Percentiles rank a stretch among this genome's conserved stretches.
phyloP scores from a whole-genome alignment of 2,329 filamentous ascomycete genomes.

The Furcasterigmium sp. region DNA sequence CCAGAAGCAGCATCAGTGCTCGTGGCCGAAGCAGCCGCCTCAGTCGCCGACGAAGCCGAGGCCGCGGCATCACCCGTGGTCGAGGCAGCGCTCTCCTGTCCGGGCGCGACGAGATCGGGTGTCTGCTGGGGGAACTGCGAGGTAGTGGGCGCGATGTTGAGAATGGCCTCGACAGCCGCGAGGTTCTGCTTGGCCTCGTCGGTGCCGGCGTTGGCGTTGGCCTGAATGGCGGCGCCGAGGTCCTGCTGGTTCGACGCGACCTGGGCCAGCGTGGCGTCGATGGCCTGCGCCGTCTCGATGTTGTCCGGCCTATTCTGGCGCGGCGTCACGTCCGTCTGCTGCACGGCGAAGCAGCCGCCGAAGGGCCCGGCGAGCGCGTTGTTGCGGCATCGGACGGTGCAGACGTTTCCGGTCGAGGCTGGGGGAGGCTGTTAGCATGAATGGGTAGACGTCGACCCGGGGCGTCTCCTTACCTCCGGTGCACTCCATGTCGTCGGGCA shows the following conservation, averaged over 20 bases:
- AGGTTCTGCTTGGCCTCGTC: slow-evolving; percentile 19
- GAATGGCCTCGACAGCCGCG: slow-evolving; percentile 32
- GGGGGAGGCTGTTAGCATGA: slow-evolving; percentile 4
- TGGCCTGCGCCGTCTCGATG: slow-evolving; percentile 39
- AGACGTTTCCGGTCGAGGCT: slow-evolving; percentile 52
- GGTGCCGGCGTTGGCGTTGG: slow-evolving; percentile 35
- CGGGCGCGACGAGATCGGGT: slow-evolving; percentile 10
- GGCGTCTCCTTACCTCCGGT: slow-evolving; percentile 46
- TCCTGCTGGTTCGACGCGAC: slow-evolving; percentile 45
- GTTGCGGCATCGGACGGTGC: slow-evolving; percentile 56
- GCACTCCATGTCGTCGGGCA: slow-evolving; percentile 45
- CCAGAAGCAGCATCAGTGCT: slow-evolving; percentile 9
- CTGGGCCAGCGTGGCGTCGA: slow-evolving; percentile 40
- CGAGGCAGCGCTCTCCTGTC: neutral
- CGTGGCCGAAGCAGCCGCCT: slow-evolving; percentile 7
- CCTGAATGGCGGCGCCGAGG: slow-evolving; percentile 32
- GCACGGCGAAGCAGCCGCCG: slow-evolving; percentile 52
- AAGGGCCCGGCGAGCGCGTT: slow-evolving; percentile 52
- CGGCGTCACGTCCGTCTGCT: slow-evolving; percentile 41
- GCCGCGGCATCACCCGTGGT: slow-evolving; percentile 13
- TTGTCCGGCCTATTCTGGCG: slow-evolving; percentile 36
- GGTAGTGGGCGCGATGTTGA: slow-evolving; percentile 22
- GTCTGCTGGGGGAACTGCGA: slow-evolving; percentile 27
- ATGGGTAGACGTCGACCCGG: too few relatives aligned
- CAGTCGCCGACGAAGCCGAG: slow-evolving; percentile 8